A percentile compares a stretch with the other conserved stretches of the same genome.
These are phyloP conservation scores for Drechslerella coelobrocha DNA, from an alignment of 2,329 filamentous ascomycete genomes.

Conservation along the genomic window DNA sequence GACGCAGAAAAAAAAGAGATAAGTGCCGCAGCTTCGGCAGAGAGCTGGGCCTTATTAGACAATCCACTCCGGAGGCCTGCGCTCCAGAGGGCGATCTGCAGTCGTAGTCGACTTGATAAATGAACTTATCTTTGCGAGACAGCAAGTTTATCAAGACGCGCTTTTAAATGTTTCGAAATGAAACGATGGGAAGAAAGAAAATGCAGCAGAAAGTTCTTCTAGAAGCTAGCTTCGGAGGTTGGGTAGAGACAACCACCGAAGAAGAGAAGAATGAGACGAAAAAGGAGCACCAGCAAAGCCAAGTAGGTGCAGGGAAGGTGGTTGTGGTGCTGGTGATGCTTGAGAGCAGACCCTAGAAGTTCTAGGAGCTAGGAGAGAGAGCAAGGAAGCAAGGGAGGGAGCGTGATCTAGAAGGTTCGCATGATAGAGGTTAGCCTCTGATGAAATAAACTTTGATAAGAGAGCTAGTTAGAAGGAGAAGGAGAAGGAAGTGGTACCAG, in stretches of 20 bases:
- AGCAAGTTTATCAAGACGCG: constrained; percentile 24
- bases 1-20: neutral
- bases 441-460: neutral
- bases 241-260: constrained; percentile 3
- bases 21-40: constrained; percentile 25
- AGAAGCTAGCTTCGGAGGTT: constrained; percentile 5
- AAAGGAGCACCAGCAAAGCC: neutral
- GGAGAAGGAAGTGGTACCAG: neutral
- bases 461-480: neutral
- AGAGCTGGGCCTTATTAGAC: constrained; percentile 27
- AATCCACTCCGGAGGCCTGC: constrained; percentile 8
- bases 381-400: neutral
- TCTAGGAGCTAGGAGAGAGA: constrained; percentile 7
- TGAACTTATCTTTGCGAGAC: constrained; percentile 31
- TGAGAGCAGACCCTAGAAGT: neutral
- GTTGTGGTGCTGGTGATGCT: neutral
- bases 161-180: neutral
- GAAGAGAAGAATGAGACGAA: neutral
- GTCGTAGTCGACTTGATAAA: constrained; percentile 25
- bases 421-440: neutral
- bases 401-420: neutral
- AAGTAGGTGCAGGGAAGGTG: neutral
- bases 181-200: neutral
- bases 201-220: neutral
- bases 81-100: neutral